Conservation (phyloP, 164 flowering plant genomes). For the Vitis rotundifolia region DNA sequence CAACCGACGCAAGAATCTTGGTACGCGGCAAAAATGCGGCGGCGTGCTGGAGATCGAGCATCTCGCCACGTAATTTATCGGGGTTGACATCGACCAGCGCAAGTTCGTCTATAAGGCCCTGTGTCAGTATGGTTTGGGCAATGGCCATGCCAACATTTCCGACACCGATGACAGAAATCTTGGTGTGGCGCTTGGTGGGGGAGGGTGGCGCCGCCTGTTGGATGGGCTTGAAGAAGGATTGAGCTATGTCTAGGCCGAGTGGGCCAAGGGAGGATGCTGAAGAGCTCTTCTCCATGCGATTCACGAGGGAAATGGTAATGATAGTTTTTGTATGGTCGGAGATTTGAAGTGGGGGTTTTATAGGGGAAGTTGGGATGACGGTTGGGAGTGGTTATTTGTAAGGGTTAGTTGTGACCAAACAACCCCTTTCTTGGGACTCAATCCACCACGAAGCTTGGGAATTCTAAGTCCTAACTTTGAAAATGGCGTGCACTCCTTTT, state of each 20-base stretch:
- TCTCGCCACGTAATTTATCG: constrained; percentile 81
- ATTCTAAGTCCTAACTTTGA: too few relatives aligned
- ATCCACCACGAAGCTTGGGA: too few relatives aligned
- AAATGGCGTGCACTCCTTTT: too few relatives aligned
- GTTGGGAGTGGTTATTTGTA: too few relatives aligned
- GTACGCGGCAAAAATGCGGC: constrained; percentile 86
- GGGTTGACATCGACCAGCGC: constrained; percentile 73
- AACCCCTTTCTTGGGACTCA: too few relatives aligned
- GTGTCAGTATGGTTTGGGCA: constrained; percentile 86
- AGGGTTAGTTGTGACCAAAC: too few relatives aligned
- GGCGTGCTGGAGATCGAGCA: constrained; percentile 84
- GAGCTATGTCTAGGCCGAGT: constrained; percentile 54
- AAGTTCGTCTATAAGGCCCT: constrained; percentile 73
- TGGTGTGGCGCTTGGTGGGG: constrained; percentile 52
- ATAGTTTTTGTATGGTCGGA: too few relatives aligned
- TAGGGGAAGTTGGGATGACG: too few relatives aligned
- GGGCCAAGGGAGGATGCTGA: constrained; percentile 55
- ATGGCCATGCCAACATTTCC: constrained; percentile 96
- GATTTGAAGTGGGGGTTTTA: too few relatives aligned
- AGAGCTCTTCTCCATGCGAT: constrained; percentile 35
- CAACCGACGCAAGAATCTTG: constrained; percentile 56
- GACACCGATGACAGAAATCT: constrained; percentile 72
- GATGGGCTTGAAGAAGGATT: constrained; percentile 58
- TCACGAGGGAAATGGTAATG: too few relatives aligned
- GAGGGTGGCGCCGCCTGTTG: constrained; percentile 41